Base-by-base conservation (phyloP, 257 asterid species). In the Forsythia viridissima region DNA sequence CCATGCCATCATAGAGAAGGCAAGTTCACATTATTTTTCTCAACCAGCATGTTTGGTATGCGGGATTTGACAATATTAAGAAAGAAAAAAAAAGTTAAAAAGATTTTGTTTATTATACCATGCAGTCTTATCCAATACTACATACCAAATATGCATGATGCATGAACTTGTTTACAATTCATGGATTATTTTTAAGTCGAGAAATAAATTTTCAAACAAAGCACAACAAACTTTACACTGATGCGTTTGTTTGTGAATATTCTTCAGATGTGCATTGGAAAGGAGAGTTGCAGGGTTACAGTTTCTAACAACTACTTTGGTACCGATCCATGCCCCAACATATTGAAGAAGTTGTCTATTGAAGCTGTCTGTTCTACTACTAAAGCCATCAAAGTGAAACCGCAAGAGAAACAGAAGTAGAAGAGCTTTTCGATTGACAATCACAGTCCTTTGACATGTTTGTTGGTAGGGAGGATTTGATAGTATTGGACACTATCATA, bases 281-380 rank as follows among this genome's bases (percentile, higher is more conserved):
- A 79, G 81, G 84, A 80, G 76, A 90, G 82, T 78, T 90, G 95
- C 83, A 86, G 74, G 84, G 71, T 88, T 42, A 65, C 83, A 20
- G 87, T 85, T 37, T 82, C 90, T 1, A 88, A 86, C 51, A 79
- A 79, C 73, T 86, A 48, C 83, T 90, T 88, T n/a, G 88, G 90
- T 15, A 68, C 76, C 4, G 93, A 90, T 72, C 95, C 93, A 5
- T 90, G 92, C 74, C 95, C 93, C 4, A 77, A 37, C n/a, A 88
- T 83, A 52, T 76, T 89, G 80, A 90, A 90, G 88, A 84, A 72
- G 80, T 82, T 89, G 34, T 84, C 78, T 5, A 85, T 89, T 8
- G 91, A 89, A 81, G 93, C 93, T 24, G 39, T 75, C 10, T 89
- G 93, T 88, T 86, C 92, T 1, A 15, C 74, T 9, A 12, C 40